Evolutionary conservation across 805 yeast genomes (phyloP), one percentile per base, ranked within the genome.

Genomic region (Ogataea zsoltii): DNA sequence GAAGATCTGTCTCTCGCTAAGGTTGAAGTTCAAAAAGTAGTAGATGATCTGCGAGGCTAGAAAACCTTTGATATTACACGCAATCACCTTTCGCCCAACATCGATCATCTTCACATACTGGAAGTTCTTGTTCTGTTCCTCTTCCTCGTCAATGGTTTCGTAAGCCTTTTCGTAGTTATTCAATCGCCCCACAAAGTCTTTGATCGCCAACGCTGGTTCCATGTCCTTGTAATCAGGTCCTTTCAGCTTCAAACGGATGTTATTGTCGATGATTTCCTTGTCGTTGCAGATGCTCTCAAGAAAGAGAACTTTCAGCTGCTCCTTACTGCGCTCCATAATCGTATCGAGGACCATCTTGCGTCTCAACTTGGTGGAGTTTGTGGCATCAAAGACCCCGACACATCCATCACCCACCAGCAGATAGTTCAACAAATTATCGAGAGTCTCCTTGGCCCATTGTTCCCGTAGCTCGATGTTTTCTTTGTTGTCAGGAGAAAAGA

Each of bases 91-190:
- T 58, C 88, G 82, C 7, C 99, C 98, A 10, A 91, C 97, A 64
- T 92, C 92, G 45, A 92, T 89, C 96, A 92, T 90, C 65, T 92
- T 90, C 53, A 91, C 88, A 58, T 90, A 94, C 62, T 88, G 97
- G 57, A 82, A 82, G 12, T 79, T 79, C 14, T 73, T 76, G 32
- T 85, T 70, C 36, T 74, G 70, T 44, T 77, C 79, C 59, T 85
- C 92, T 55, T 85, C 92, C 15, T 73, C 77, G 36, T 84, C 92
- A 25, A 92, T 84, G 0, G 97, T 85, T 64, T 94, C 89, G 65
- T 92, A 92, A 0, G 91, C 97, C 60, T 76, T 80, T 62, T 90
- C 92, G 62, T 92, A 92, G 61, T 92, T 92, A 33, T 74, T 69
- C 50, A 92, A 74, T 46, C 99, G 77, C 29, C 85, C 88, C 35